A percentile compares a stretch with the other conserved stretches of the same genome.
Evolutionary conservation across 2,329 filamentous ascomycete genomes (phyloP).

Genomic region (Penicillium nordicum): DNA sequence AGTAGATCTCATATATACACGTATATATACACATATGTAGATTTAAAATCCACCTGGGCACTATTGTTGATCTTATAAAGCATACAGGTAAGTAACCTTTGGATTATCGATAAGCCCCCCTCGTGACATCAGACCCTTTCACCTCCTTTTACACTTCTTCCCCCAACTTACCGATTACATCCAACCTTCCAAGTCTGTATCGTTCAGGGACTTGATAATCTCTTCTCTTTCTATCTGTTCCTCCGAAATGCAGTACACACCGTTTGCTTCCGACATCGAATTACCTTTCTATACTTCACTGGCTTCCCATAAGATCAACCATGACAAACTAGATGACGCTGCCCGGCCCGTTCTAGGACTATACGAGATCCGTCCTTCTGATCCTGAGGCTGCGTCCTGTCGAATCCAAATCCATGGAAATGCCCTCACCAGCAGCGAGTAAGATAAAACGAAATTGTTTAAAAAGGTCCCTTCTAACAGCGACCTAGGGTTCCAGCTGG

Average conservation of each 20-base stretch:
- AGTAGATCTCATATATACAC: too few relatives aligned
- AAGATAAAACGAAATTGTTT: conserved; percentile 39
- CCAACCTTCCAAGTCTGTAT: neutral
- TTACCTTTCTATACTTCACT: conserved; percentile 90
- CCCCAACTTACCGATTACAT: neutral
- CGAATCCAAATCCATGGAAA: conserved; percentile 88
- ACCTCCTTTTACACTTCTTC: neutral
- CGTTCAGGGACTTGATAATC: neutral
- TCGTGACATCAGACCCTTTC: neutral
- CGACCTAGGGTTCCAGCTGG: conserved; percentile 60
- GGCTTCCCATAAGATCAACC: conserved; percentile 90
- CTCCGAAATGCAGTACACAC: conserved; percentile 67
- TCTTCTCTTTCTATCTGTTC: neutral
- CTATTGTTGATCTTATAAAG: too few relatives aligned
- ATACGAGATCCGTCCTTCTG: conserved; percentile 75
- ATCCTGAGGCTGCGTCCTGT: conserved; percentile 71
- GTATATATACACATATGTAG: too few relatives aligned
- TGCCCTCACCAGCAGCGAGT: conserved; percentile 80
- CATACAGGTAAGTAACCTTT: too few relatives aligned
- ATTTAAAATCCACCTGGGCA: too few relatives aligned
- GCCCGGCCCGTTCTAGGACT: conserved; percentile 80
- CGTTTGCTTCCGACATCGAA: conserved; percentile 92
- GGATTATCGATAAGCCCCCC: neutral
- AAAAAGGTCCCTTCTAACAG: conserved; percentile 4
- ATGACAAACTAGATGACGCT: conserved; percentile 95